A percentile compares a stretch with the other conserved stretches of the same genome.
These are phyloP conservation scores for Cercophora scortea DNA, from an alignment of 495 filamentous ascomycete species.

Conservation along the genomic window DNA sequence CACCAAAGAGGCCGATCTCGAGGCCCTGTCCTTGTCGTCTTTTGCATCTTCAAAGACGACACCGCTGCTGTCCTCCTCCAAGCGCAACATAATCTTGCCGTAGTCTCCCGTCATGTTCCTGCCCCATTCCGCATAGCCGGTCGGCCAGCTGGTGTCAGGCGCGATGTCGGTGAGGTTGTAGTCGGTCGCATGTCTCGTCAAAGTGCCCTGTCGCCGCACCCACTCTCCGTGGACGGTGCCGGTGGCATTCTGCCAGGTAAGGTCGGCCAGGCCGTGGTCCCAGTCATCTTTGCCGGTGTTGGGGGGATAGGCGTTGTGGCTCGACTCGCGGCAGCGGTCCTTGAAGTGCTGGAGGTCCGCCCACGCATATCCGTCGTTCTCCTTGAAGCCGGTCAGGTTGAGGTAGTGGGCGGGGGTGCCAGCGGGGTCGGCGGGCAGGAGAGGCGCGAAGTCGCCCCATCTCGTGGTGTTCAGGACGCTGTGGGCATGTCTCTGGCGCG, in stretches of 20 bases:
- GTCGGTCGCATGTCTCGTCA: conserved; percentile 21
- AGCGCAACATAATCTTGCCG: conserved; percentile 46
- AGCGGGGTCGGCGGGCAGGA: conserved; percentile 14
- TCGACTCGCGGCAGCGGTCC: conserved; percentile 36
- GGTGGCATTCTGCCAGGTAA: conserved; percentile 73
- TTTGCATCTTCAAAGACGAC: conserved; percentile 28
- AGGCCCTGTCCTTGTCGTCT: conserved; percentile 5
- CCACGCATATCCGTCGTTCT: conserved; percentile 72
- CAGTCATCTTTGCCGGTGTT: conserved; percentile 20
- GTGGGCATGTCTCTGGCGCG: conserved; percentile 50
- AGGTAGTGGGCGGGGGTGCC: conserved; percentile 47
- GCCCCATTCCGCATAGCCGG: conserved; percentile 43
- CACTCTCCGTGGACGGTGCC: conserved; percentile 69
- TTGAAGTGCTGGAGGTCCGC: conserved; percentile 44
- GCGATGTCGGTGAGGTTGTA: conserved; percentile 43
- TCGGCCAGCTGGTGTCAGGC: conserved; percentile 33
- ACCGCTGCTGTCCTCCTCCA: conserved; percentile 42
- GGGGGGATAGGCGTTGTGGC: conserved; percentile 28
- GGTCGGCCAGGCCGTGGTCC: conserved; percentile 33
- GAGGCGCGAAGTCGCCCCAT: conserved; percentile 66
- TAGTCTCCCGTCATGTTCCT: conserved; percentile 59
- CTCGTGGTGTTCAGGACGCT: conserved; percentile 59
- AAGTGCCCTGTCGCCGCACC: conserved; percentile 48
- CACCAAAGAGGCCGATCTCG: conserved; percentile 20
- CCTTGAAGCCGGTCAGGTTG: conserved; percentile 68